These are phyloP conservation scores for Arctium minus DNA, from an alignment of 129 eudicot species.

Conservation along the genomic window DNA sequence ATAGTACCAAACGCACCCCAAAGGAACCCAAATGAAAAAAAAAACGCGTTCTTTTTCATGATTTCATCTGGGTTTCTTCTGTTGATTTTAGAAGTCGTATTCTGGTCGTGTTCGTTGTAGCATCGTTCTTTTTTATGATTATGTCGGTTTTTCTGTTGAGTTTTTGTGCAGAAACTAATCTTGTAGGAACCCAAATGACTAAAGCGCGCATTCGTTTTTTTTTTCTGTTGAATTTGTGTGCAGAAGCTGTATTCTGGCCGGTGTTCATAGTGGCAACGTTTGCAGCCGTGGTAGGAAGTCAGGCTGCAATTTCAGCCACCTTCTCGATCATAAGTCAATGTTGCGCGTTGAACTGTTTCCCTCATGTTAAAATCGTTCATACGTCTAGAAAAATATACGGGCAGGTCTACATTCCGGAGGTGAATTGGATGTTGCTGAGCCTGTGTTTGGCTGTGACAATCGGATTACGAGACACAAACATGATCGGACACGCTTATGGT, in stretches of 20 bases:
- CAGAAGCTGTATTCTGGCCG: slow-evolving; percentile 68
- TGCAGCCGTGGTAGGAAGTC: slow-evolving; percentile 72
- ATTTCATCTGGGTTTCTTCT: neutral
- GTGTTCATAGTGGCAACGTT: slow-evolving; percentile 62
- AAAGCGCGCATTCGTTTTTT: neutral
- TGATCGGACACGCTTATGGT: slow-evolving; percentile 77
- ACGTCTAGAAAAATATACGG: slow-evolving; percentile 70
- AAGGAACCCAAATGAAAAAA: neutral
- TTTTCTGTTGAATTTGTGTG: neutral
- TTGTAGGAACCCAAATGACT: neutral
- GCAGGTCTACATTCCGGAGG: slow-evolving; percentile 80
- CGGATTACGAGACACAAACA: slow-evolving; percentile 61
- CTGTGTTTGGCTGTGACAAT: slow-evolving; percentile 67
- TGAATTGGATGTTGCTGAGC: slow-evolving; percentile 66
- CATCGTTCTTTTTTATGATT: slow-evolving; percentile 14
- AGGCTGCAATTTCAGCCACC: slow-evolving; percentile 83
- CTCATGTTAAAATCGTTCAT: slow-evolving; percentile 68
- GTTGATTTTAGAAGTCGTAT: slow-evolving; percentile 42
- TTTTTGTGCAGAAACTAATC: neutral
- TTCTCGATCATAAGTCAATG: slow-evolving; percentile 76
- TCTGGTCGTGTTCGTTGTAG: slow-evolving; percentile 68
- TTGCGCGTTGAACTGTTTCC: slow-evolving; percentile 65
- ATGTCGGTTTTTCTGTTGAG: neutral
- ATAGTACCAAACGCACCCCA: too few relatives aligned
- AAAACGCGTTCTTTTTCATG: neutral